These are phyloP conservation scores for Talaromyces proteolyticus DNA, from an alignment of 495 filamentous ascomycete genomes.

Conservation along the genomic window DNA sequence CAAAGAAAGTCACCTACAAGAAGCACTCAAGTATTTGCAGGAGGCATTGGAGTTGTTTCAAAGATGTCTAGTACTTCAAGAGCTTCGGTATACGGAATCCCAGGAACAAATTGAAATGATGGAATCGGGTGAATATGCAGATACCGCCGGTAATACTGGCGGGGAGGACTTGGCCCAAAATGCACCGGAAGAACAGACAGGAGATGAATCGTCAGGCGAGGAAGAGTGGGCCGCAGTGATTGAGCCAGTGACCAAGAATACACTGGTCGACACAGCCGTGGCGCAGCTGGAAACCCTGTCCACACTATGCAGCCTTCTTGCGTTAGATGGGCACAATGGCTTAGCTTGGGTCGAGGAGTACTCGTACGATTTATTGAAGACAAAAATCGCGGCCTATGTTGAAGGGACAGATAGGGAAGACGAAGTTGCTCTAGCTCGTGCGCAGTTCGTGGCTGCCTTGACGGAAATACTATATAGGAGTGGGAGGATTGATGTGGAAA, in stretches of 20 bases:
- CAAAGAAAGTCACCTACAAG: slow-evolving; percentile 29
- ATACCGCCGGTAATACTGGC: slow-evolving; percentile 8
- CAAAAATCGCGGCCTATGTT: slow-evolving; percentile 42
- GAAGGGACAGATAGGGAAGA: slow-evolving; percentile 35
- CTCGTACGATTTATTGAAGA: slow-evolving; percentile 37
- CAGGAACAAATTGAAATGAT: slow-evolving; percentile 38
- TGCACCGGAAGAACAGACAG: slow-evolving; percentile 7
- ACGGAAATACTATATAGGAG: slow-evolving; percentile 51
- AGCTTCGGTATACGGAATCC: slow-evolving; percentile 47
- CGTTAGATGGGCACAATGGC: slow-evolving; percentile 26
- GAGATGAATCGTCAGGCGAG: slow-evolving; percentile 19
- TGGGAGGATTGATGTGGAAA: slow-evolving; percentile 35
- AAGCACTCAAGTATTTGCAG: slow-evolving; percentile 44
- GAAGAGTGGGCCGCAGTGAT: slow-evolving; percentile 58
- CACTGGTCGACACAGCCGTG: slow-evolving; percentile 58
- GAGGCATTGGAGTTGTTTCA: slow-evolving; percentile 61
- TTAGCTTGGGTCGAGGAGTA: slow-evolving; percentile 52
- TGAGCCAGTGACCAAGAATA: slow-evolving; percentile 54
- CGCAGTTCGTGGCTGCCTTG: slow-evolving; percentile 46
- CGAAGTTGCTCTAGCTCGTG: slow-evolving; percentile 47
- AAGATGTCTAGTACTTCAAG: slow-evolving; percentile 53
- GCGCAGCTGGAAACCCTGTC: slow-evolving; percentile 57
- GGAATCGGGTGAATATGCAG: slow-evolving; percentile 23
- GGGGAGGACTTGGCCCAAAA: slow-evolving; percentile 13
- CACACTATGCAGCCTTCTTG: slow-evolving; percentile 48